These are phyloP conservation scores for Amaranthus tricolor DNA, from an alignment of 179 eudicot species.

Conservation along the genomic window DNA sequence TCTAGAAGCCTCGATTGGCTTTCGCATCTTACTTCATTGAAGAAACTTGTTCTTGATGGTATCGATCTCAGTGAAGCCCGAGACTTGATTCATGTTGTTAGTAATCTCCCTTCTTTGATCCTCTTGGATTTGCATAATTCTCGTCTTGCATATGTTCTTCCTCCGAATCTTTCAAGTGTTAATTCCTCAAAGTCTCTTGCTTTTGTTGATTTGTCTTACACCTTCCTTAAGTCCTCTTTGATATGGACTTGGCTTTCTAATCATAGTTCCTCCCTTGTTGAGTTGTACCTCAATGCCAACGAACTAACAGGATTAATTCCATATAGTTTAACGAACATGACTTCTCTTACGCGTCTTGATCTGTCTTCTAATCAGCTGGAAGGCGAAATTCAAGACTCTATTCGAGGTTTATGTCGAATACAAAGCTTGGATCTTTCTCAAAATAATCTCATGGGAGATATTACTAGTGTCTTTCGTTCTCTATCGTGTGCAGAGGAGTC, in stretches of 20 bases:
- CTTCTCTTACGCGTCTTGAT: constrained; percentile 14
- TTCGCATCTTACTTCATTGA: constrained; percentile 17
- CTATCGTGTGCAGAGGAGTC: background rate
- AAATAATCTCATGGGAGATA: background rate
- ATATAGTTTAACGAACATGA: constrained; percentile 11
- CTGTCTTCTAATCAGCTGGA: constrained; percentile 7
- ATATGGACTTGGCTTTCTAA: constrained; percentile 17
- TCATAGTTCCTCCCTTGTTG: background rate
- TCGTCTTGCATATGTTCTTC: constrained; percentile 6
- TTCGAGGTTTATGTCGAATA: constrained; percentile 8
- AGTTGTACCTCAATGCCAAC: background rate
- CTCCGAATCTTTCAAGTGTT: background rate
- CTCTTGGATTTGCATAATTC: constrained; percentile 16
- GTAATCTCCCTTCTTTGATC: constrained; percentile 20
- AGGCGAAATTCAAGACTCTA: constrained; percentile 16
- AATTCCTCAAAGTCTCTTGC: constrained; percentile 28
- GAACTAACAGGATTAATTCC: constrained; percentile 7
- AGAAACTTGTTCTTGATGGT: constrained; percentile 4
- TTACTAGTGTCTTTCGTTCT: background rate
- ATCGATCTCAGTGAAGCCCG: constrained; percentile 5
- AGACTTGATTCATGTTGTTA: constrained; percentile 20
- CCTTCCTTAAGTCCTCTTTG: constrained; percentile 14
- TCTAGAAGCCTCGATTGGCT: constrained; percentile 22
- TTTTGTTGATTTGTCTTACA: constrained; percentile 14
- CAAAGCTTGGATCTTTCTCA: background rate